A percentile compares a stretch with the other conserved stretches of the same genome.
Evolutionary conservation across 208 protist species (phyloP).

Genomic region (Leptomonas pyrrhocoris): DNA sequence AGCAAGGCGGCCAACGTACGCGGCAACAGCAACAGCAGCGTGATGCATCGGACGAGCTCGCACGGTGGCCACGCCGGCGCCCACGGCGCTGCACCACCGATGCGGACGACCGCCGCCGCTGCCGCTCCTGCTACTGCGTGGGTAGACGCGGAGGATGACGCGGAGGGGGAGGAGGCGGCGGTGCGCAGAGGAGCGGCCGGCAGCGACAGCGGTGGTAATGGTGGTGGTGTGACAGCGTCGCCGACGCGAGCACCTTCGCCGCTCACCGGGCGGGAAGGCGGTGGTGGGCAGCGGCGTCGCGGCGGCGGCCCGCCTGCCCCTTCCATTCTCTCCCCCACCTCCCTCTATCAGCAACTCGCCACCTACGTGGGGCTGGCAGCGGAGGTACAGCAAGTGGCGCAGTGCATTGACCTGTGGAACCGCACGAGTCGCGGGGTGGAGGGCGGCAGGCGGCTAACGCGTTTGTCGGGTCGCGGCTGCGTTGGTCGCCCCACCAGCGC

Average conservation of each 20-base stretch:
- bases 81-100: neutral
- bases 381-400: slow-evolving; percentile 42
- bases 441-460: neutral
- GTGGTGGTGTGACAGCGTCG: neutral
- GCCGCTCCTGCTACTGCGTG: too few relatives aligned
- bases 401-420: slow-evolving; percentile 45
- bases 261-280: neutral
- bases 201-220: neutral
- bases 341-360: slow-evolving; percentile 35
- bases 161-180: too few relatives aligned
- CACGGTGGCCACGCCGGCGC: neutral
- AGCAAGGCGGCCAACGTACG: neutral
- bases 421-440: slow-evolving; percentile 8
- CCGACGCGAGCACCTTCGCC: slow-evolving; percentile 1
- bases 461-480: neutral
- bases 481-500: too few relatives aligned
- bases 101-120: too few relatives aligned
- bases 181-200: neutral
- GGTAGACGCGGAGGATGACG: too few relatives aligned
- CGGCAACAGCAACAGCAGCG: neutral
- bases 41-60: neutral
- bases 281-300: neutral
- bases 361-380: slow-evolving; percentile 31
- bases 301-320: neutral
- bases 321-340: neutral